These are phyloP conservation scores for Paraphaeosphaeria sporulosa DNA, from an alignment of 2,329 filamentous ascomycete genomes.

Conservation along the genomic window DNA sequence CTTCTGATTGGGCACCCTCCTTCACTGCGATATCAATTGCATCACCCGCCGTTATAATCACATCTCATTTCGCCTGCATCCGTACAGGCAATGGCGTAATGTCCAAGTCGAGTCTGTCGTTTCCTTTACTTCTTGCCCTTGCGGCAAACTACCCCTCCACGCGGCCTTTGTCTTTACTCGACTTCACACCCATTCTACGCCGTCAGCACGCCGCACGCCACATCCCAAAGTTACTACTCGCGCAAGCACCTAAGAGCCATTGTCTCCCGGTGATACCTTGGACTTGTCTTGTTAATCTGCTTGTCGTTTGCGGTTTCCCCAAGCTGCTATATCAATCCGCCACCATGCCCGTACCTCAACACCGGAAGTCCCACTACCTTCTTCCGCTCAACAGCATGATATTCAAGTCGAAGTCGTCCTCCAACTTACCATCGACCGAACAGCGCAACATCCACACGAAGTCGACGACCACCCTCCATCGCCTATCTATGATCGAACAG, in stretches of 20 bases:
- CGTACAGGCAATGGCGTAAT: not conserved
- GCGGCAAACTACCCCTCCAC: not conserved
- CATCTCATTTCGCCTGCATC: constrained; percentile 3
- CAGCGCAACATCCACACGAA: constrained; percentile 11
- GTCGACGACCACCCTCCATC: not conserved
- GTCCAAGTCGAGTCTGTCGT: not conserved
- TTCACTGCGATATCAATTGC: constrained; percentile 7
- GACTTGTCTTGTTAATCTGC: not conserved
- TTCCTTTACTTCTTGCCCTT: not conserved
- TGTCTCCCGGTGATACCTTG: not conserved
- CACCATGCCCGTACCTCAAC: not conserved
- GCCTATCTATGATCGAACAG: constrained; percentile 2
- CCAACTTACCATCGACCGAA: constrained; percentile 8
- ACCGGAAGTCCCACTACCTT: constrained; percentile 13
- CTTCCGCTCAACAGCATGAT: constrained; percentile 19
- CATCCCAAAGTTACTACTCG: not conserved
- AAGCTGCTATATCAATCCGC: not conserved
- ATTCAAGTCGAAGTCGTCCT: constrained; percentile 14
- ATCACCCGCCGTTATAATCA: not conserved
- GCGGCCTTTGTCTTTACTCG: not conserved
- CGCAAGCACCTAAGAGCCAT: not conserved
- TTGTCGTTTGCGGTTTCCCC: not conserved
- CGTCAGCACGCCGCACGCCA: not conserved
- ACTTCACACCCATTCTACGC: not conserved
- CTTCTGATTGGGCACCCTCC: not conserved